Base-by-base conservation (phyloP, 179 eudicot species). In the Pouteria campechiana region DNA sequence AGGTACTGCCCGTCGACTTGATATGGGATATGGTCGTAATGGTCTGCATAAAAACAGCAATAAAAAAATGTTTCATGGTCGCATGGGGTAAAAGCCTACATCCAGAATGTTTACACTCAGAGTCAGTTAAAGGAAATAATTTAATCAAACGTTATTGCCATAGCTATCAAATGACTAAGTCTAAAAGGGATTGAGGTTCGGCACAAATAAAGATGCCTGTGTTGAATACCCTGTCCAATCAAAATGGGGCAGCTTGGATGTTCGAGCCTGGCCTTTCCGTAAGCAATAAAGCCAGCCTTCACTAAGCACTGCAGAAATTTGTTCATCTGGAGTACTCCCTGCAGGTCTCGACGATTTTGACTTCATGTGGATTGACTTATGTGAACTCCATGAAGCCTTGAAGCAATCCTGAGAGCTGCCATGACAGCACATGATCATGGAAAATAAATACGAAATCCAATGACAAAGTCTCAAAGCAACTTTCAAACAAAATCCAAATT, bases 321-420 rank as follows among this genome's bases (percentile, higher is more conserved):
- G 68, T 48, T 73, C 80, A 69, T 57, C 67, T 17, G 52, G 5
- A 52, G 54, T 52, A 42, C 48, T 73, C 29, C 53, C 9, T 43
- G 60, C 68, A 25, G 48, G 18, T 36, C 72, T 29, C 15, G 86
- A 67, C 19, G 58, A 32, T 35, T 62, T 85, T 54, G 75, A 73
- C 64, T 79, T 82, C 67, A 55, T 28, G 63, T 90, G 98, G 56
- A 66, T 75, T 12, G 85, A 57, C 43, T 90, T 86, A 62, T 90
- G 98, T 63, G 96, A 70, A 54, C 83, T 77, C 98, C 98, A 90
- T 5, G 96, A 81, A 53, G 67, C 87, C 75, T 82, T 90, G 70
- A 90, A 90, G 79, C 98, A 90, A 11, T 82, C 96, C 69, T 90
- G 98, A 32, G 98, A 60, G 69, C 98, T 90, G 68, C 30, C 29